Base-by-base conservation (phyloP, 1,284 basidiomycete genomes). In the Boletus semigastroideus region DNA sequence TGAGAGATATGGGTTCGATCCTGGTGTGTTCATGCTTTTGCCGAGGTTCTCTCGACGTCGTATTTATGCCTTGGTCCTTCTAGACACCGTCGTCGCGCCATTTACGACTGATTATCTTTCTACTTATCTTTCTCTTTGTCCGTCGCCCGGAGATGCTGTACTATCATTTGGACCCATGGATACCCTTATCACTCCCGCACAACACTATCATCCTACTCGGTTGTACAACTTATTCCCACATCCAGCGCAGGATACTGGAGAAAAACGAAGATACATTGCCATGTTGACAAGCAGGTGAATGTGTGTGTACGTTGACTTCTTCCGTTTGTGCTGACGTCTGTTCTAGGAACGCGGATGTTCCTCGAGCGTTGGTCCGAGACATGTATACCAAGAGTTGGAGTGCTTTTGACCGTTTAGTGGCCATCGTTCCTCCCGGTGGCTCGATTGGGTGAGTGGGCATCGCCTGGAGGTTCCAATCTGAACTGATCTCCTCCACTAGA, bases 341-440 rank as follows among this genome's bases (percentile, higher is more conserved):
- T 12, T 46, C n/a, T 59, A 86, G 87, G 65, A 91, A 91, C 63
- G 87, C 87, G 10, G 90, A 91, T 60, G 83, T 90, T n/a, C 88
- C 89, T 9, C 80, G 90, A 42, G 86, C 87, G 1, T 78, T 92
- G 27, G 87, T 90, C 22, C 82, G 90, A 52, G 90, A 92, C 61
- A 87, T 92, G 85, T 92, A 93, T 66, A 91, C 88, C 39, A 92
- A 92, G 70, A 90, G 86, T 52, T 93, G 90, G 90, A 88, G 86
- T 63, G 89, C 89, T 5, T 92, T 92, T 60, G 87, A 90, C 65
- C 81, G 90, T 17, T 76, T 93, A 5, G 84, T 90, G 5, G 88
- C 87, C 2, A 90, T 92, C 57, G 89, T 92, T 1, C 88, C 90
- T 14, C 90, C 90, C 2, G 90, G 90, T 16, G 90, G 90, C 4